phyloP scores from a whole-genome alignment of 202 grass and related monocot genomes.

The Panicum hallii region DNA sequence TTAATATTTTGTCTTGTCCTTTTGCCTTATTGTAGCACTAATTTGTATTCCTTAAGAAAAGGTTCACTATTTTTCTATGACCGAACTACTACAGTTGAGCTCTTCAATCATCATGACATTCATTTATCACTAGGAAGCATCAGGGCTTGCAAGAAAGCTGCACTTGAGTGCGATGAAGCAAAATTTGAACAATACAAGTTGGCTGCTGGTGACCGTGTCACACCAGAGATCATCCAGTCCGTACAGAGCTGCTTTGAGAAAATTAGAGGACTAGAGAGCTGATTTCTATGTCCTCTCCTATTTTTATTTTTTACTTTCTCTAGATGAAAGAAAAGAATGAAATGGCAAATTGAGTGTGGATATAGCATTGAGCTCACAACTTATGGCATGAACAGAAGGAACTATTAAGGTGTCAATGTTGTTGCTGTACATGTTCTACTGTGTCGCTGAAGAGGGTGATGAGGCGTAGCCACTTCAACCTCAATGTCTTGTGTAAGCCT shows the following conservation, averaged over 20 bases:
- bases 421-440: background rate
- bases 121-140: conserved; percentile 51
- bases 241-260: conserved; percentile 57
- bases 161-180: conserved; percentile 72
- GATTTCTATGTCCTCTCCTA: background rate
- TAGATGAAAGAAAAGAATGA: background rate
- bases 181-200: conserved; percentile 75
- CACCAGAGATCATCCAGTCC: conserved; percentile 48
- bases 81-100: background rate
- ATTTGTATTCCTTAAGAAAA: background rate
- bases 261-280: conserved; percentile 60
- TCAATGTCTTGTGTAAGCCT: no score
- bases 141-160: conserved; percentile 71
- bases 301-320: background rate
- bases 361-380: background rate
- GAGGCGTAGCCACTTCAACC: no score
- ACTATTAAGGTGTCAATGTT: background rate
- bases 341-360: background rate
- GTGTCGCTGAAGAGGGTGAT: background rate
- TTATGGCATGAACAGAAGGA: background rate
- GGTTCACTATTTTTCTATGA: background rate
- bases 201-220: conserved; percentile 45
- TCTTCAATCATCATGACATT: background rate
- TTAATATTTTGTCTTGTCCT: background rate
- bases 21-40: background rate